Conservation (phyloP, 768 basidiomycete genomes). For the Lactifluus subvellereus region DNA sequence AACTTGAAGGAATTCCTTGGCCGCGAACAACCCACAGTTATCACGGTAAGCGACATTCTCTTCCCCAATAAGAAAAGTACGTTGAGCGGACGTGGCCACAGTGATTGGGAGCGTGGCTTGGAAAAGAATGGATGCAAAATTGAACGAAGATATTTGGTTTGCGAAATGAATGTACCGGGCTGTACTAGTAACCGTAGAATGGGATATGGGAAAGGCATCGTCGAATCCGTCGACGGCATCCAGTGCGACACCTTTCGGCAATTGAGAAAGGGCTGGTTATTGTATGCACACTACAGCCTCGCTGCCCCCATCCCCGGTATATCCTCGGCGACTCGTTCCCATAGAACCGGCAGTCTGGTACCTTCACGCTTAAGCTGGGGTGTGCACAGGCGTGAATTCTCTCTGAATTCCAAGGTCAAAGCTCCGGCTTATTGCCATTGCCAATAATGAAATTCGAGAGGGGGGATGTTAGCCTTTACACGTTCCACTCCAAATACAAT, state of each 20-base stretch:
- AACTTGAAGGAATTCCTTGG: slow-evolving; percentile 83
- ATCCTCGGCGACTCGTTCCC: too few species aligned
- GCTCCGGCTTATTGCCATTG: too few species aligned
- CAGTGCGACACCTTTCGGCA: background rate
- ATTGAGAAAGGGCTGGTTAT: background rate
- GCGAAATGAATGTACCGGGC: background rate
- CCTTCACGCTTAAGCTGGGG: too few species aligned
- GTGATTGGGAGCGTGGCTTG: background rate
- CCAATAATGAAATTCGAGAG: too few species aligned
- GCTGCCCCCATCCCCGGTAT: too few species aligned
- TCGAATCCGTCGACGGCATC: background rate
- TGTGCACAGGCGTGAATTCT: too few species aligned
- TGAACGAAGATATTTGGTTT: background rate
- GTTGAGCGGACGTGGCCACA: background rate
- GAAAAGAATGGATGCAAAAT: background rate
- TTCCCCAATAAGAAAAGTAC: background rate
- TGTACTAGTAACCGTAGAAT: background rate
- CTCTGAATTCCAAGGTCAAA: too few species aligned
- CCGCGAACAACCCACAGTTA: slow-evolving; percentile 90
- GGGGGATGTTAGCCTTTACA: too few species aligned
- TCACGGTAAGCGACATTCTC: slow-evolving; percentile 44
- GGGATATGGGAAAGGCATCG: background rate
- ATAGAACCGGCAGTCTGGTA: too few species aligned
- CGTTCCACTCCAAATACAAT: too few species aligned
- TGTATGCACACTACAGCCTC: too few species aligned